Conservation (phyloP, 257 asterid species). For the Mitragyna speciosa region DNA sequence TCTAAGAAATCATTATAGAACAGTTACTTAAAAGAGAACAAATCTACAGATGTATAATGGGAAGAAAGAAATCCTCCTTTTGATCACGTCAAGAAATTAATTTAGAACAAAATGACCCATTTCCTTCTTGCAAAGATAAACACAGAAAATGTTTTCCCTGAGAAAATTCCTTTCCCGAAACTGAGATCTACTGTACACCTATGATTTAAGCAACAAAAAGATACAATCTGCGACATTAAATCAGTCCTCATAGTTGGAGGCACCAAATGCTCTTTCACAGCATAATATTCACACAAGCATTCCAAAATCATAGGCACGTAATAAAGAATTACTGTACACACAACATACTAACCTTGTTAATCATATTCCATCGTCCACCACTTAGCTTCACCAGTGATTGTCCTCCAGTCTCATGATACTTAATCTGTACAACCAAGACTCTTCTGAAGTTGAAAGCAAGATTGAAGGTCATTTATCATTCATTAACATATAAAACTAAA, state of each 20-base stretch:
- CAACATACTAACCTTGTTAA: slow-evolving; percentile 47
- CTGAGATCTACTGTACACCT: not conserved
- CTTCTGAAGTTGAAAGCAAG: not conserved
- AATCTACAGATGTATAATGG: not conserved
- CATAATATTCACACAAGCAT: too few relatives aligned
- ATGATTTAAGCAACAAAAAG: too few relatives aligned
- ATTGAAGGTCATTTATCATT: not conserved
- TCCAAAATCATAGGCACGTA: not conserved
- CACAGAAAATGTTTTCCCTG: not conserved
- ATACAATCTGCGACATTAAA: too few relatives aligned
- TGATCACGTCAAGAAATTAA: not conserved
- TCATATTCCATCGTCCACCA: slow-evolving; percentile 91
- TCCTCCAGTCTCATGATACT: slow-evolving; percentile 56
- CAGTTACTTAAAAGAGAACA: not conserved
- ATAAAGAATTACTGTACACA: too few relatives aligned
- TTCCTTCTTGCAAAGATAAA: not conserved
- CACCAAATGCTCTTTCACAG: too few relatives aligned
- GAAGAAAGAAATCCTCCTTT: not conserved
- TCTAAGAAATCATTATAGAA: slow-evolving; percentile 34
- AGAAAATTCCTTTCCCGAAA: not conserved
- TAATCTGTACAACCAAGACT: slow-evolving; percentile 43
- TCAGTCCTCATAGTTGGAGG: too few relatives aligned
- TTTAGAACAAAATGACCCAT: too few relatives aligned
- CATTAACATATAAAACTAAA: not conserved
- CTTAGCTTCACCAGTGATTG: slow-evolving; percentile 41